These are phyloP conservation scores for Cryptosporidium sp. DNA, from an alignment of 169 alveolate species.

Conservation along the genomic window DNA sequence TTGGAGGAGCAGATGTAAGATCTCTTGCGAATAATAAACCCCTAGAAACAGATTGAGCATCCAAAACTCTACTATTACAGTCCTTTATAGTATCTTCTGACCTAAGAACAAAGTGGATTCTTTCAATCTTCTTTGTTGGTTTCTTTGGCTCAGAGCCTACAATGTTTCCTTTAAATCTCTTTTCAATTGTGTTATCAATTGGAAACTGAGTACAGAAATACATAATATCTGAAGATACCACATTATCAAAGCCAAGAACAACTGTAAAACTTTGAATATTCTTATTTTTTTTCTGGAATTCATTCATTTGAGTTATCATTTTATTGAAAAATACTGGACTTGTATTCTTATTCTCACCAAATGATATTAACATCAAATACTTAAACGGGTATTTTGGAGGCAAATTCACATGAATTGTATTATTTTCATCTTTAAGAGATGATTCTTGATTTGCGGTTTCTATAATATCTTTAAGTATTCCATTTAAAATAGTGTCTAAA, in stretches of 20 bases:
- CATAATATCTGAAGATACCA: conserved; percentile 28
- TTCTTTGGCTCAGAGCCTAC: not conserved
- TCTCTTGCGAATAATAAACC: conserved; percentile 80
- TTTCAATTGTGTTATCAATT: not conserved
- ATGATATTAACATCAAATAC: conserved; percentile 12
- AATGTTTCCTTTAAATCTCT: conserved; percentile 37
- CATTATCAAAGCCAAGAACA: conserved; percentile 28
- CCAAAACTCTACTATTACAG: not conserved
- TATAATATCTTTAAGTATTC: conserved; percentile 6
- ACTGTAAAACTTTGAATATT: conserved; percentile 24
- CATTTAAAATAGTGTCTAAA: conserved; percentile 25
- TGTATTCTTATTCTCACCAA: conserved; percentile 3
- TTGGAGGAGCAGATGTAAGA: conserved; percentile 87
- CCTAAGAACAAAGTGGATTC: not conserved
- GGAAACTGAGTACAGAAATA: conserved; percentile 63
- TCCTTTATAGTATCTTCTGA: conserved; percentile 16
- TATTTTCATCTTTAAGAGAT: conserved; percentile 15
- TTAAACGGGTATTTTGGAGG: conserved; percentile 41
- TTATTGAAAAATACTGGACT: conserved; percentile 22
- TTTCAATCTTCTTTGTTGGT: conserved; percentile 1
- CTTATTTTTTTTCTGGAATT: conserved; percentile 24
- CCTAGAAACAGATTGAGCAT: conserved; percentile 6
- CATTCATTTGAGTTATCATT: not conserved
- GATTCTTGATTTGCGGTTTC: conserved; percentile 15
- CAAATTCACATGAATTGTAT: conserved; percentile 10